Evolutionary conservation across 495 filamentous ascomycete genomes (phyloP).

Genomic region (Amniculicola lignicola): DNA sequence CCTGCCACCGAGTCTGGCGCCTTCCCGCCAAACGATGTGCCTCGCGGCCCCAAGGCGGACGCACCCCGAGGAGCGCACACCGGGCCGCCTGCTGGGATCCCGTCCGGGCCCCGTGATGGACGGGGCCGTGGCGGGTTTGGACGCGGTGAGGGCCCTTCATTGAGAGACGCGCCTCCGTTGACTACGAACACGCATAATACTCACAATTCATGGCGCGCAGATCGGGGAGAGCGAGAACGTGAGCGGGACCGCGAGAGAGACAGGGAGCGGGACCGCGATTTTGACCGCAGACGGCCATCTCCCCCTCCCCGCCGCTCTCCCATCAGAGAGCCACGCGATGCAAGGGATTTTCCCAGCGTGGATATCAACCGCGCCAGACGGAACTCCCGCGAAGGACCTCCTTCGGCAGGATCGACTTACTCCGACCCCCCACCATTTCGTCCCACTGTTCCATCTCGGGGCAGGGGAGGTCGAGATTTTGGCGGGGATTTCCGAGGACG

Average conservation of each 20-base stretch:
- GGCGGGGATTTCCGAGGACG: constrained; percentile 57
- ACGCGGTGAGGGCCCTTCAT: constrained; percentile 9
- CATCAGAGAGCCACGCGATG: constrained; percentile 38
- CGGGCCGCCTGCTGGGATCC: constrained; percentile 11
- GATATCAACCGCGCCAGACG: constrained; percentile 52
- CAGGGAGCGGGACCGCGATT: constrained; percentile 41
- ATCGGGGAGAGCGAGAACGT: constrained; percentile 38
- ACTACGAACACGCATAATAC: constrained; percentile 8
- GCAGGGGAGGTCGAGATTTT: constrained; percentile 47
- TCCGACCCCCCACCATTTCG: constrained; percentile 60
- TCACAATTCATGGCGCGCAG: constrained; percentile 12
- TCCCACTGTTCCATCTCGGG: constrained; percentile 51
- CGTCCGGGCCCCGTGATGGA: constrained; percentile 29
- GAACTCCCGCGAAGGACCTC: constrained; percentile 59
- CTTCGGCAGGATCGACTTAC: constrained; percentile 65
- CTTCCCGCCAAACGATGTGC: constrained; percentile 20
- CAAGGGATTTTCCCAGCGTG: constrained; percentile 34
- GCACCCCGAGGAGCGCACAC: constrained; percentile 12
- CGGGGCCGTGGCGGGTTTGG: constrained; percentile 20
- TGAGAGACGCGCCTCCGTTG: constrained; percentile 40
- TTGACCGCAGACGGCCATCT: constrained; percentile 43
- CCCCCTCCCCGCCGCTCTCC: constrained; percentile 45
- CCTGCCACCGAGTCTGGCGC: constrained; percentile 12
- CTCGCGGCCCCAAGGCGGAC: constrained; percentile 28
- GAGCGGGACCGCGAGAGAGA: constrained; percentile 41